Evolutionary conservation across 73 alveolate genomes (phyloP).

Genomic region (Paramecium sexaurelia): DNA sequence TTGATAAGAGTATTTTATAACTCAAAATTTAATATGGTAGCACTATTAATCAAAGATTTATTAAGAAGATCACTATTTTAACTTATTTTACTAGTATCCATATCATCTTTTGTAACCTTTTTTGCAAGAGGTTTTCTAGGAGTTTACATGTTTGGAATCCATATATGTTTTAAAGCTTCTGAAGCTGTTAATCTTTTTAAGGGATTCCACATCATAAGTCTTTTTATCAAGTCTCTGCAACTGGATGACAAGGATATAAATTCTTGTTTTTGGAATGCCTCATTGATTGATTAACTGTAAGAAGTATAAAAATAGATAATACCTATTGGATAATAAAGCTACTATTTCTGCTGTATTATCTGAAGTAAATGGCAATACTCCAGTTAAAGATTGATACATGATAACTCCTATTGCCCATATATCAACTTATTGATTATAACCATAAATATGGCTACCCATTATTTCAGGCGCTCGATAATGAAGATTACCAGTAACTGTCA

Average conservation of each 20-base stretch:
- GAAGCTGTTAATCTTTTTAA: constrained; percentile 41
- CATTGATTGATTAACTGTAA: background rate
- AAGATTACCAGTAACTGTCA: constrained; percentile 36
- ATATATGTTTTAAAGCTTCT: constrained; percentile 37
- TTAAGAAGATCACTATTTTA: background rate
- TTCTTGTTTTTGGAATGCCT: background rate
- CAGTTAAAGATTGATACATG: background rate
- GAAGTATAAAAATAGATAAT: background rate
- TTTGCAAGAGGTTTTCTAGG: background rate
- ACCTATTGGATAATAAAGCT: background rate
- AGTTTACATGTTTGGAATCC: constrained; percentile 31
- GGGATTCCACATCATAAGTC: constrained; percentile 54
- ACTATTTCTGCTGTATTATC: constrained; percentile 3
- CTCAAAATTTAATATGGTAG: constrained; percentile 9
- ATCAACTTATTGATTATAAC: constrained; percentile 27
- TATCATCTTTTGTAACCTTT: constrained; percentile 32
- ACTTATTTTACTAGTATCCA: constrained; percentile 29
- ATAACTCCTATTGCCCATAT: constrained; percentile 55
- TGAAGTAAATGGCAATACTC: background rate
- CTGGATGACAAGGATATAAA: background rate
- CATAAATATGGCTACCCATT: background rate
- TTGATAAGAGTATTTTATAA: background rate
- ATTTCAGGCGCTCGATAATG: constrained; percentile 52
- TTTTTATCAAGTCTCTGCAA: constrained; percentile 46
- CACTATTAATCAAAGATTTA: constrained; percentile 8